Evolutionary conservation across 768 basidiomycete genomes (phyloP), one percentile per base, ranked within the genome.

Genomic region (Russula virescens): DNA sequence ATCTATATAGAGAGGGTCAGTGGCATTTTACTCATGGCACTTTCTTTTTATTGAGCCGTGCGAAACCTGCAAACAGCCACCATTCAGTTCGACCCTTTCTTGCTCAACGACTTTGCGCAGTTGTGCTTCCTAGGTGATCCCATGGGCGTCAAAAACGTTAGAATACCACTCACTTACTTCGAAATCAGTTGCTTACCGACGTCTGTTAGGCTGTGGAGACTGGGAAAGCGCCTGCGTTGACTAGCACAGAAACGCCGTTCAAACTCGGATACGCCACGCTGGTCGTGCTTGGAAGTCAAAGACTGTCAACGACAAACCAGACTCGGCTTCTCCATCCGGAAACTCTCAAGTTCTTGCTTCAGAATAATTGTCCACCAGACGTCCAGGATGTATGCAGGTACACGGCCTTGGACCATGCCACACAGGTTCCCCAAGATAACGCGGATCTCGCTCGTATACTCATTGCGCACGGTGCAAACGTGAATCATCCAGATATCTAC

Each of bases 391-490:
- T 35, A 11, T 74, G 70, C 11, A 81, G 81, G 4, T 73, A 73
- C 70, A 83, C 81, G 1, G 79, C 84, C 1, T 75, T 84, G 5
- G 76, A 80, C 49, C 82, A 83, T 67, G 72, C 75, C 0, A 76
- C 76, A 9, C 75, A 74, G 6, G 70, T 72, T 0, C 66, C 68
- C 0, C 21, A 50, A 1, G 69, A 72, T 0, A 66, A 73, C 28
- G 48, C 70, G 9, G 72, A 74, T 13, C 68, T 82, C 21, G 70
- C 73, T 0, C 75, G 75, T 16, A 62, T 72, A 18, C 71, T 85
- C 25, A 61, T 84, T 21, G 70, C 75, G 59, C 70, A 72, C 14
- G 81, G 80, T 2, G 83, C 81, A 5, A 74, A 83, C 61, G 75
- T 79, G 9, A 78, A 85, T 65, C 73, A 75, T 7, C 81, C 75